These are phyloP conservation scores for Xylaria sp. DNA, from an alignment of 495 filamentous ascomycete species.

Conservation along the genomic window DNA sequence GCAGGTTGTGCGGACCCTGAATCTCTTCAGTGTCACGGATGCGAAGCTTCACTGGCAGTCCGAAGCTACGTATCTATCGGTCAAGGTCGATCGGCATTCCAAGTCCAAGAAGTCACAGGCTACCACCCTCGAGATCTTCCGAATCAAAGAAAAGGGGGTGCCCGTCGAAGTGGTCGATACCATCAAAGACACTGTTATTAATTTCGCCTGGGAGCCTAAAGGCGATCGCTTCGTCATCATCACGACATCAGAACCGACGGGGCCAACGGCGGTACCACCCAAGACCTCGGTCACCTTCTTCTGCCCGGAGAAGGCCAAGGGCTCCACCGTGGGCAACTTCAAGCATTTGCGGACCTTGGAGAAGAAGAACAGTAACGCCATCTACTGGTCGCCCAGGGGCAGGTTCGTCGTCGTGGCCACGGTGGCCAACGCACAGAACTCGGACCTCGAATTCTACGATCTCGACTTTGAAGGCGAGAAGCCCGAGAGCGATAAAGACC, in stretches of 20 bases:
- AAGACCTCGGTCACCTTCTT: constrained; percentile 97
- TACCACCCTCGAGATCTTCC: constrained; percentile 98
- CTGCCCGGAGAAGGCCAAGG: constrained; percentile 91
- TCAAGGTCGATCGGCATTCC: constrained; percentile 98
- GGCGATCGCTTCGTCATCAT: constrained; percentile 97
- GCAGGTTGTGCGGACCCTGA: constrained; percentile 88
- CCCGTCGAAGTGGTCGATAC: constrained; percentile 97
- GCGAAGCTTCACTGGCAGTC: constrained; percentile 98
- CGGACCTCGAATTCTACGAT: constrained; percentile 97
- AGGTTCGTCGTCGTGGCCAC: constrained; percentile 93
- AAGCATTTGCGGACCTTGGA: constrained; percentile 91
- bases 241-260: constrained; percentile 84
- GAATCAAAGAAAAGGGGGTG: constrained; percentile 93
- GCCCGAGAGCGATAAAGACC: constrained; percentile 87
- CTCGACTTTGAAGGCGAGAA: constrained; percentile 98
- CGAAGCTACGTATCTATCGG: constrained; percentile 89
- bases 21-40: constrained; percentile 96
- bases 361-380: constrained; percentile 98
- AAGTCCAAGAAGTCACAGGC: constrained; percentile 98
- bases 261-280: constrained; percentile 79
- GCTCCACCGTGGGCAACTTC: constrained; percentile 81
- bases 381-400: constrained; percentile 99
- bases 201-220: constrained; percentile 99
- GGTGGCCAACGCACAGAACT: constrained; percentile 87
- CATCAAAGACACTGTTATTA: constrained; percentile 97